Evolutionary conservation across 345 rosid genomes (phyloP).

Genomic region (Bruguiera parviflora): DNA sequence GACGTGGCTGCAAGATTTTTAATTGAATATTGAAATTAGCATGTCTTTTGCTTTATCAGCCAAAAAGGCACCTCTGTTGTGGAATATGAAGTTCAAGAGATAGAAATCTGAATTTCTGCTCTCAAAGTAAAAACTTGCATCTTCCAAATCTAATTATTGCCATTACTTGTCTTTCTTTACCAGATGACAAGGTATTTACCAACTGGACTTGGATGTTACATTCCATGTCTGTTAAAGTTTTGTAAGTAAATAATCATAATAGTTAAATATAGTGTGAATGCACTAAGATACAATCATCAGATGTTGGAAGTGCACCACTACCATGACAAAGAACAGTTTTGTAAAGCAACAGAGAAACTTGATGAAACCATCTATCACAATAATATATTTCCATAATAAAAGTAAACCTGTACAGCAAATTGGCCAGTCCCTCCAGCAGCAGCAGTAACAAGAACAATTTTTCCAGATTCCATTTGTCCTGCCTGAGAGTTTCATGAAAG

Average conservation of each 20-base stretch:
- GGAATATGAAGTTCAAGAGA: not conserved
- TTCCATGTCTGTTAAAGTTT: not conserved
- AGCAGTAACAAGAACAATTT: conserved; percentile 88
- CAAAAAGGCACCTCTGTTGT: not conserved
- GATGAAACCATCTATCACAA: conserved; percentile 9
- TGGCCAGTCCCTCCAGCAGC: conserved; percentile 99
- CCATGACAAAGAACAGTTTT: not conserved
- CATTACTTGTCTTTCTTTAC: not conserved
- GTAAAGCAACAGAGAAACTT: not conserved
- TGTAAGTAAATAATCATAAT: no score
- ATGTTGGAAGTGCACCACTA: no score
- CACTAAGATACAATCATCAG: no score
- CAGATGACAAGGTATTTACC: not conserved
- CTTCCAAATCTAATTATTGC: not conserved
- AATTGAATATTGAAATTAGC: no score
- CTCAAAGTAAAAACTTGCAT: not conserved
- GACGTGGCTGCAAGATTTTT: no score
- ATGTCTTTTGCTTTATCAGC: not conserved
- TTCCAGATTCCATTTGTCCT: conserved; percentile 78
- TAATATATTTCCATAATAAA: conserved; percentile 8
- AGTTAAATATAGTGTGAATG: no score
- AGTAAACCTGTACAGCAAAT: conserved; percentile 88
- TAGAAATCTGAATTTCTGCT: not conserved
- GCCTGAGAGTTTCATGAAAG: conserved; percentile 44
- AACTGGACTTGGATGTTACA: not conserved